phyloP scores from a whole-genome alignment of 306 rosid genomes.

The Glycine tomentella region DNA sequence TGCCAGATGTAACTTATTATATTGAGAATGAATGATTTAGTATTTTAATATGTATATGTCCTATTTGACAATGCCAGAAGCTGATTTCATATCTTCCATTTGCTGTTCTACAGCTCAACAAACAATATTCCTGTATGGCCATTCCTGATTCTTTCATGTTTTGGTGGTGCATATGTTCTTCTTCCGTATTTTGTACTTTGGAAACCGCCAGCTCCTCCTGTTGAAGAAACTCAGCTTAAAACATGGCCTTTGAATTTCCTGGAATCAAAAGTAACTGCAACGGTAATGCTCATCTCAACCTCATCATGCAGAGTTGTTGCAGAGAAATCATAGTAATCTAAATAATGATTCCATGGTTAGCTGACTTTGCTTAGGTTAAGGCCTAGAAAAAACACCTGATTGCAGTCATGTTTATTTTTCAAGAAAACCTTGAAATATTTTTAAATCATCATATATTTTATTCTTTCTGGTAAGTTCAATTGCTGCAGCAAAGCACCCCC shows the following conservation, averaged over 20 bases:
- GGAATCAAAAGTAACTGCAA: constrained; percentile 85
- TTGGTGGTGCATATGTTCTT: constrained; percentile 86
- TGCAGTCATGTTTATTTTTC: neutral
- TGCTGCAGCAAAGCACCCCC: constrained; percentile 9
- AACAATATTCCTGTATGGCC: constrained; percentile 90
- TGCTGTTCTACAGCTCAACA: constrained; percentile 70
- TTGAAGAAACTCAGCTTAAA: constrained; percentile 71
- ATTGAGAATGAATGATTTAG: neutral
- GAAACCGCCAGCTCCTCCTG: constrained; percentile 92
- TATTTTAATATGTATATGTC: constrained; percentile 11
- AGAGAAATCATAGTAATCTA: constrained; percentile 17
- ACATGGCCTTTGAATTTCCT: constrained; percentile 85
- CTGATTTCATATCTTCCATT: constrained; percentile 35
- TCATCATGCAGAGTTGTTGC: constrained; percentile 26
- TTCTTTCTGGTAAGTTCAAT: constrained; percentile 8
- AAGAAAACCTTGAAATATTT: too few species aligned
- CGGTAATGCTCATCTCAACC: constrained; percentile 55
- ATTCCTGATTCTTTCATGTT: constrained; percentile 69
- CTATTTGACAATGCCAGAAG: constrained; percentile 23
- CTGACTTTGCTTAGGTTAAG: constrained; percentile 17
- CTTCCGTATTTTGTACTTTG: constrained; percentile 95
- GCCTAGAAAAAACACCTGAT: neutral
- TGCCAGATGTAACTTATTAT: neutral
- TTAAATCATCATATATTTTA: neutral
- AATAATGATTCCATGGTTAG: constrained; percentile 24